Base-by-base conservation (phyloP, 495 filamentous ascomycete genomes). In the Aspergillus ellipticus region DNA sequence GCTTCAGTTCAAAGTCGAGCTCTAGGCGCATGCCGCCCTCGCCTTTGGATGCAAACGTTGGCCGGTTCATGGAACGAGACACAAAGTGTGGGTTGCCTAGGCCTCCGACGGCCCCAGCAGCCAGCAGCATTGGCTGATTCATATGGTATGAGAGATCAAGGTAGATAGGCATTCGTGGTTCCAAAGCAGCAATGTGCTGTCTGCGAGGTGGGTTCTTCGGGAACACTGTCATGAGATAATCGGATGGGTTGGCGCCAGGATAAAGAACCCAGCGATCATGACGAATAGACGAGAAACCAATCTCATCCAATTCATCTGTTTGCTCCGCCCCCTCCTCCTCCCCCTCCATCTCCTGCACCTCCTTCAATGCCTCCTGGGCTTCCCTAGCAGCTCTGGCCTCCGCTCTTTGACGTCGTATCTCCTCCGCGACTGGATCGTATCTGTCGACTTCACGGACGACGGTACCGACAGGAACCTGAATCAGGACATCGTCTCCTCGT, bases 61-160 rank as follows among this genome's bases (percentile, higher is more conserved):
- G 95, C 46, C 85, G 78, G 1, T 82, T 79, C 19, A 80, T 81
- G 7, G 82, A 74, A 42, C 82, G 86, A 0, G 88, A 85, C 7
- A 87, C 80, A 63, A 96, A 98, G 64, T 97, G 91, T 13, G 94
- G 90, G 62, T 98, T 98, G 1, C 94, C 94, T 33, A 96, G 72
- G 0, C 94, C 94, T 10, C 95, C 95, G 42, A 89, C 81, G 13
- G 89, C 90, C 17, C 94, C 94, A 2, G 90, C 89, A 2, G 89
- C 87, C n/a, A 98, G 80, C n/a, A 98, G 76, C 51, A 96, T 83
- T 0, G 94, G 94, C 39, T 81, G 79, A 13, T 89, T 82, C 74
- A 92, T 96, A 1, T 89, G 87, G 21, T 81, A 71, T 8, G 87
- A 89, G 9, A 98, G 78, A 67, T 98, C 94, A 9, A 98, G 79